Evolutionary conservation across 2,329 filamentous ascomycete species (phyloP).

Genomic region (Podosphaera leucotricha): DNA sequence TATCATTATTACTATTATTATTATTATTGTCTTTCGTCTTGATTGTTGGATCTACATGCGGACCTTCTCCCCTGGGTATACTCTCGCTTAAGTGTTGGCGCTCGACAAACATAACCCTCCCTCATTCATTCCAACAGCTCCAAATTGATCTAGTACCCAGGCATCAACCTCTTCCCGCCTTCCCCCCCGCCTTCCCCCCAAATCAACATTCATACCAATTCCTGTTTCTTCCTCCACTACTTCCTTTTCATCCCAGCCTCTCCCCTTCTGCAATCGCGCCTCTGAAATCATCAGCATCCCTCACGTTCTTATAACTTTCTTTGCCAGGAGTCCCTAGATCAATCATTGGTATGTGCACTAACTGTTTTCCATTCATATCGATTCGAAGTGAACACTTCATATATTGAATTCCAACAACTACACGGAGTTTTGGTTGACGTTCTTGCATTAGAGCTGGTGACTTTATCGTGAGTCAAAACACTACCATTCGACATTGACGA

Average conservation of each 20-base stretch:
- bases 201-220: not conserved
- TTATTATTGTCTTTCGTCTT: not conserved
- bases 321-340: slow-evolving; percentile 5
- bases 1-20: too few species aligned
- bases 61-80: not conserved
- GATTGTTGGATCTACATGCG: not conserved
- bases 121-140: not conserved
- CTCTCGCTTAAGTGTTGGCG: not conserved
- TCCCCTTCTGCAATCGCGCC: not conserved
- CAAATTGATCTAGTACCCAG: not conserved
- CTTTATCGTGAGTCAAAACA: not conserved
- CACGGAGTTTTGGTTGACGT: slow-evolving; percentile 15
- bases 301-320: slow-evolving; percentile 12
- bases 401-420: slow-evolving; percentile 7
- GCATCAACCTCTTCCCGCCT: not conserved
- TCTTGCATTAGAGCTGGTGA: slow-evolving; percentile 16
- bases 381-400: slow-evolving; percentile 2
- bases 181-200: not conserved
- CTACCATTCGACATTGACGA: not conserved
- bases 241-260: slow-evolving; percentile 7
- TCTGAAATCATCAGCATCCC: slow-evolving; percentile 1
- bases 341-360: slow-evolving; percentile 10
- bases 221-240: slow-evolving; percentile 1
- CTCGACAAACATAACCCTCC: not conserved
- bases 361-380: slow-evolving; percentile 7